Percentiles rank a stretch among this genome's conserved stretches.
Evolutionary conservation across 2,329 filamentous ascomycete species (phyloP).

Genomic region (Stromatinia cepivora): DNA sequence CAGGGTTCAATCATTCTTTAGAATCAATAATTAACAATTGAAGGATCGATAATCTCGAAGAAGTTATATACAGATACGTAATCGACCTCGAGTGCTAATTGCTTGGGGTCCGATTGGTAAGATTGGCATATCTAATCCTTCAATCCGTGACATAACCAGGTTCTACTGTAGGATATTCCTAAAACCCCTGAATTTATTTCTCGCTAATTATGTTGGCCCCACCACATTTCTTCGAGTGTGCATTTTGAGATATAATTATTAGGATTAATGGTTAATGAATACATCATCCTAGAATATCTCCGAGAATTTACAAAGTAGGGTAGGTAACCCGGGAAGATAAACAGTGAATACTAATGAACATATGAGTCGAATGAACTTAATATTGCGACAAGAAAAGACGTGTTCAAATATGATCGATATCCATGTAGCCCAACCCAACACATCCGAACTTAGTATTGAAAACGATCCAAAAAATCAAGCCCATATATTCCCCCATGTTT

Average conservation of each 20-base stretch:
- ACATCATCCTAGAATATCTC: fast-evolving
- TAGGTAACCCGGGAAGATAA: background rate
- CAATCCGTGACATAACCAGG: too few relatives aligned
- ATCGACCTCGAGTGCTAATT: too few relatives aligned
- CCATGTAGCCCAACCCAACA: background rate
- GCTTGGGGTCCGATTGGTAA: too few relatives aligned
- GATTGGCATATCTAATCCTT: too few relatives aligned
- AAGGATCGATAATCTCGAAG: too few relatives aligned
- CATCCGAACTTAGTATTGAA: background rate
- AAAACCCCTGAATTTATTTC: background rate
- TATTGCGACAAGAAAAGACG: background rate
- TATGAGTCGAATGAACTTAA: background rate
- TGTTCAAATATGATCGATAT: too few relatives aligned
- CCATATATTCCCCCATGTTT: constrained; percentile 13
- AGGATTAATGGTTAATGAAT: background rate
- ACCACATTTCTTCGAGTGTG: background rate
- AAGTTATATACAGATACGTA: too few relatives aligned
- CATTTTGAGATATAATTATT: background rate
- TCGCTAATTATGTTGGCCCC: background rate
- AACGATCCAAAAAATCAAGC: too few relatives aligned
- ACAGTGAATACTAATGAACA: background rate
- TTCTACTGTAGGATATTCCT: too few relatives aligned
- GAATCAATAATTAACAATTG: too few relatives aligned
- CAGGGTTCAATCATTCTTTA: too few relatives aligned
- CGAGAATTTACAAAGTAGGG: background rate